Percentiles rank a stretch among this genome's conserved stretches.
These are phyloP conservation scores for Pascua sp. DNA, from an alignment of 1,284 basidiomycete species.

Conservation along the genomic window DNA sequence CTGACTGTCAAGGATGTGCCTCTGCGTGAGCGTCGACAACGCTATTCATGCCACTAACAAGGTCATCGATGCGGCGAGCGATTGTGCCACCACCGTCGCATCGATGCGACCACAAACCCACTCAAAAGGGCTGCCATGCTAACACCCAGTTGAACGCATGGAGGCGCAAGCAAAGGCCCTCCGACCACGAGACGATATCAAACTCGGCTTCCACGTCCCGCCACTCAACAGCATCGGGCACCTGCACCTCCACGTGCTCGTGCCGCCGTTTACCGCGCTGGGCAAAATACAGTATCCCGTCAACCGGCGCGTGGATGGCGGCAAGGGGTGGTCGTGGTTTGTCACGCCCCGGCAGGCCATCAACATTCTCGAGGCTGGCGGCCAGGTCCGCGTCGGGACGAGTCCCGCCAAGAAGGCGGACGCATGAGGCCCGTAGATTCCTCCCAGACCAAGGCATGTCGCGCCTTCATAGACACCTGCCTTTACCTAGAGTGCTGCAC, in stretches of 20 bases:
- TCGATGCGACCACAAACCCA: too few species aligned
- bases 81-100: too few species aligned
- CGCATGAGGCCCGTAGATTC: not conserved
- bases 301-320: constrained; percentile 30
- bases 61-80: too few species aligned
- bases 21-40: constrained; percentile 52
- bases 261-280: constrained; percentile 60
- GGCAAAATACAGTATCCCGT: constrained; percentile 62
- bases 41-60: too few species aligned
- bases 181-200: constrained; percentile 37
- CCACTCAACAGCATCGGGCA: constrained; percentile 76
- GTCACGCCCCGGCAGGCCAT: constrained; percentile 63
- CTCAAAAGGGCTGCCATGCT: not conserved
- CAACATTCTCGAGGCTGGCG: constrained; percentile 59
- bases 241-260: constrained; percentile 74
- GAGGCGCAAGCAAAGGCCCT: constrained; percentile 57
- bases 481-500: not conserved
- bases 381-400: constrained; percentile 53
- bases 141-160: constrained; percentile 59
- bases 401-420: not conserved
- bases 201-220: constrained; percentile 76
- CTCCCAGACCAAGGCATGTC: not conserved
- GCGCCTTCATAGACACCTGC: not conserved
- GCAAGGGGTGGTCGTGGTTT: constrained; percentile 76
- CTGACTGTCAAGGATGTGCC: constrained; percentile 53